phyloP scores from a whole-genome alignment of 495 filamentous ascomycete species.

The Neurospora sp. region DNA sequence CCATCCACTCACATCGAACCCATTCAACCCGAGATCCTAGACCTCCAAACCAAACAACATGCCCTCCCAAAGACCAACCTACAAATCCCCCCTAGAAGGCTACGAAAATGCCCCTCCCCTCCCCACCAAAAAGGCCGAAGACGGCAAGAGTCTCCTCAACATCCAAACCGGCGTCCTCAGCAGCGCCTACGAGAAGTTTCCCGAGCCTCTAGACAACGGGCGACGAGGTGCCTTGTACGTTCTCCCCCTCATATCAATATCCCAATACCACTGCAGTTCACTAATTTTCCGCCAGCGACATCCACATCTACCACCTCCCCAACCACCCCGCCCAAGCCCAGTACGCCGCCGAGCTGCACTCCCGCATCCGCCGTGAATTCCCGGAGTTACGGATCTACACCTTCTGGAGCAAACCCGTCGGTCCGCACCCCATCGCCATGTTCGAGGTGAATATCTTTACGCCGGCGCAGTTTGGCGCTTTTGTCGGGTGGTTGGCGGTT shows the following conservation, averaged over 20 bases:
- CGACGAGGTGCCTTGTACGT: conserved; percentile 47
- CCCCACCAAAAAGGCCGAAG: conserved; percentile 48
- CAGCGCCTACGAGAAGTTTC: conserved; percentile 54
- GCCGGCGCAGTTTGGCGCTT: conserved; percentile 79
- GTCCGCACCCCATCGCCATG: conserved; percentile 80
- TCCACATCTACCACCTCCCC: conserved; percentile 76
- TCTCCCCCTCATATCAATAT: too few relatives aligned
- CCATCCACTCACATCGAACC: not conserved
- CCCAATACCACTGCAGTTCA: not conserved
- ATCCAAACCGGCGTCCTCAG: conserved; percentile 46
- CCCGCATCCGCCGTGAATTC: conserved; percentile 75
- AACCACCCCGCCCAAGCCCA: conserved; percentile 48
- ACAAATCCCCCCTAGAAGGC: conserved; percentile 57
- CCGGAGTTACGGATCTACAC: conserved; percentile 78
- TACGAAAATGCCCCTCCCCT: conserved; percentile 55
- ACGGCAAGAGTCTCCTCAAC: conserved; percentile 60
- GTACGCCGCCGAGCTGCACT: conserved; percentile 63
- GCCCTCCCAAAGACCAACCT: conserved; percentile 27
- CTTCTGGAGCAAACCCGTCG: conserved; percentile 66
- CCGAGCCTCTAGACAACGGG: conserved; percentile 52
- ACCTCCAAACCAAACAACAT: not conserved
- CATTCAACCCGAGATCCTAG: not conserved
- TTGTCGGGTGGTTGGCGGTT: conserved; percentile 75
- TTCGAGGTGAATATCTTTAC: conserved; percentile 86
- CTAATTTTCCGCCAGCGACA: conserved; percentile 33